Conservation (phyloP, 768 basidiomycete genomes). For the Pleurotus eryngii region DNA sequence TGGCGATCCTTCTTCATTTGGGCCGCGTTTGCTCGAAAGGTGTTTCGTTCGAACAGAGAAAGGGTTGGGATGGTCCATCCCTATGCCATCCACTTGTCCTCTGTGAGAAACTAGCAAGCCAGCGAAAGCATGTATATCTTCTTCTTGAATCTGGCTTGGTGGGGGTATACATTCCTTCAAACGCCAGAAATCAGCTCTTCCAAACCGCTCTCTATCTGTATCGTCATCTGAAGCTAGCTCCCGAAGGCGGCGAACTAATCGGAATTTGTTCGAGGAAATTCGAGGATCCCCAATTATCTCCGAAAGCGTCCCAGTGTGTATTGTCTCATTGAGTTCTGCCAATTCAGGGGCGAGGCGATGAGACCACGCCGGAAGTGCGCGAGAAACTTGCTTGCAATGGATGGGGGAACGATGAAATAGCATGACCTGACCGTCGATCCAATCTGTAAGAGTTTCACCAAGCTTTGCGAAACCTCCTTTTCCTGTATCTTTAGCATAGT, state of each 20-base stretch:
- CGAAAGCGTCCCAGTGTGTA: constrained; percentile 46
- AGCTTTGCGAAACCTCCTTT: constrained; percentile 28
- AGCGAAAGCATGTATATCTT: constrained; percentile 73
- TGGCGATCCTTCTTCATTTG: constrained; percentile 25
- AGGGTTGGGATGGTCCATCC: constrained; percentile 43
- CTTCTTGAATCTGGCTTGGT: constrained; percentile 48
- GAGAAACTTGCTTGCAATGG: constrained; percentile 40
- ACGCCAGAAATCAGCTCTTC: constrained; percentile 73
- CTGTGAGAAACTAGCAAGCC: constrained; percentile 55
- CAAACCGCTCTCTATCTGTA: constrained; percentile 44
- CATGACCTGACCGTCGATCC: constrained; percentile 59
- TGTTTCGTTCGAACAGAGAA: constrained; percentile 42
- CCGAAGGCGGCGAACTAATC: constrained; percentile 63
- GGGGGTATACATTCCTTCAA: constrained; percentile 75
- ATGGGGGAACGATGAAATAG: constrained; percentile 34
- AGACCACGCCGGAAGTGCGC: constrained; percentile 77
- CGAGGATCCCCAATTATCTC: constrained; percentile 53
- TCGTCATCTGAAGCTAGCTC: constrained; percentile 38
- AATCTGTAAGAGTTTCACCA: constrained; percentile 50
- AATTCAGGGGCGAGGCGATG: constrained; percentile 51
- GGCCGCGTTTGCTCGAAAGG: constrained; percentile 10
- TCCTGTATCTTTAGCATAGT: constrained; percentile 37
- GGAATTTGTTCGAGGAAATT: constrained; percentile 75
- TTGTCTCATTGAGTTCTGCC: constrained; percentile 38
- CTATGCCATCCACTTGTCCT: constrained; percentile 62